phyloP scores from a whole-genome alignment of 2,329 filamentous ascomycete species.

The Canariomyces notabilis region DNA sequence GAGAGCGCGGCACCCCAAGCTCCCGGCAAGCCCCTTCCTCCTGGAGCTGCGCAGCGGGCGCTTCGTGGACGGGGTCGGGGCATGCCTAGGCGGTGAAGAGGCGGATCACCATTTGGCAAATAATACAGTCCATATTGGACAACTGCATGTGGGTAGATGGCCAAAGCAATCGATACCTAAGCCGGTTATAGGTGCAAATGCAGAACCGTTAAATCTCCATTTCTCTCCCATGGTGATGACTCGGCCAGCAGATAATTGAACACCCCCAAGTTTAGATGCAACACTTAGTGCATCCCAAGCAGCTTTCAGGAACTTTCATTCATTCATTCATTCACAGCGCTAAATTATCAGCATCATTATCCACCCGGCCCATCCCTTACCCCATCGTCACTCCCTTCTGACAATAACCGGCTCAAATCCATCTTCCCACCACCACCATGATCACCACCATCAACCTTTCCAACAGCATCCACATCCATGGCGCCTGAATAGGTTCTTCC shows the following conservation, averaged over 20 bases:
- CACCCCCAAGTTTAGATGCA: no score
- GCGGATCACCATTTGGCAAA: background rate
- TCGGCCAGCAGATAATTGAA: no score
- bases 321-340: no score
- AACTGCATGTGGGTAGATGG: constrained; percentile 15
- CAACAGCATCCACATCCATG: constrained; percentile 19
- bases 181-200: no score
- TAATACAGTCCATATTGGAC: background rate
- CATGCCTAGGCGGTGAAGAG: constrained; percentile 72
- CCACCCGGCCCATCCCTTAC: background rate
- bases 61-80: constrained; percentile 77
- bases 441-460: background rate
- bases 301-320: no score
- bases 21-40: constrained; percentile 67
- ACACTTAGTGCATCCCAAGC: no score
- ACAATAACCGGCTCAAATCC: background rate
- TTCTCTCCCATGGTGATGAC: no score
- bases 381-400: background rate
- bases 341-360: background rate
- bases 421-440: background rate
- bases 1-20: constrained; percentile 82
- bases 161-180: background rate
- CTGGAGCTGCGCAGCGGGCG: constrained; percentile 82
- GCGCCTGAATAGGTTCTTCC: background rate
- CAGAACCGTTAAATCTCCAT: no score